Evolutionary conservation across 768 basidiomycete genomes (phyloP).

Genomic region (Mycena leptocephala): DNA sequence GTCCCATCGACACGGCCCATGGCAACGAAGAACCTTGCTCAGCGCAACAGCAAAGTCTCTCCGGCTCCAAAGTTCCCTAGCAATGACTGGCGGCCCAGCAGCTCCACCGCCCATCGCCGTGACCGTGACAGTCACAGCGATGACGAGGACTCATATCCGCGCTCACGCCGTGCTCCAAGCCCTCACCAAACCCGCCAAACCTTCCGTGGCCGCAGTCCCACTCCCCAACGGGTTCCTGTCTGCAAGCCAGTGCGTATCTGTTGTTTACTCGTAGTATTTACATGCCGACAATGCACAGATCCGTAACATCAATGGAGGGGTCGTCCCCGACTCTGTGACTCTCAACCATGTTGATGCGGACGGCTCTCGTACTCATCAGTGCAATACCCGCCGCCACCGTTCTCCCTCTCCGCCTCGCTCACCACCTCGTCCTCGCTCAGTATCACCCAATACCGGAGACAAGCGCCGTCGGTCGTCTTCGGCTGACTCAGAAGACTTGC

Average conservation of each 20-base stretch:
- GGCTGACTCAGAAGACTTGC: background rate
- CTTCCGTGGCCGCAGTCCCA: background rate
- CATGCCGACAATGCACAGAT: background rate
- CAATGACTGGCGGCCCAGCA: background rate
- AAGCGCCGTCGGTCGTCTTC: background rate
- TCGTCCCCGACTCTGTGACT: background rate
- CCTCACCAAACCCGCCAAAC: no score
- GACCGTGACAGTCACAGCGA: background rate
- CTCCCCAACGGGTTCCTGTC: no score
- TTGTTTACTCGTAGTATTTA: background rate
- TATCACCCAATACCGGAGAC: background rate
- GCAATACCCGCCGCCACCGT: background rate
- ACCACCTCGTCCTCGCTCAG: background rate
- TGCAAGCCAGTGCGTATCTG: background rate
- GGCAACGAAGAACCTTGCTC: slow-evolving; percentile 15
- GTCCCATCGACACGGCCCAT: background rate
- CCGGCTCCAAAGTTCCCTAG: background rate
- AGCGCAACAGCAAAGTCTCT: slow-evolving; percentile 10
- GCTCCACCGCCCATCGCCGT: no score
- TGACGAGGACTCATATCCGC: background rate
- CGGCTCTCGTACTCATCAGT: background rate
- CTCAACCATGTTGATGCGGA: background rate
- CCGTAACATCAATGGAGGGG: slow-evolving; percentile 14
- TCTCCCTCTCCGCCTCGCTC: background rate
- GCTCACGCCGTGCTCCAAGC: background rate